phyloP scores from a whole-genome alignment of 495 filamentous ascomycete species.

The Penicillium angulare region DNA sequence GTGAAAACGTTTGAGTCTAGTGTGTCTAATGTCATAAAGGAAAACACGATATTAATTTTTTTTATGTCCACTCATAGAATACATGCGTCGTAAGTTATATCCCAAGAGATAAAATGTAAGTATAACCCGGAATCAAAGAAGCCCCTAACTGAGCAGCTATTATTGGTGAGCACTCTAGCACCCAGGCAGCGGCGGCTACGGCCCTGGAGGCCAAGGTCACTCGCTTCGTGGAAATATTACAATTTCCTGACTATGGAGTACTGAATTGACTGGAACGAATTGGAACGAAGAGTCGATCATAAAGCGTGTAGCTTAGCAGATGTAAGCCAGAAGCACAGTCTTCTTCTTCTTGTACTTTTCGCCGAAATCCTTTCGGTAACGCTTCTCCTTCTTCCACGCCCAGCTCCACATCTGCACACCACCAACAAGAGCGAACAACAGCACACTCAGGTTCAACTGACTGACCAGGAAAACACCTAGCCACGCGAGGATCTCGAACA shows the following conservation, averaged over 20 bases:
- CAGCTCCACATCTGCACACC: conserved; percentile 75
- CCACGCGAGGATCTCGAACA: conserved; percentile 90
- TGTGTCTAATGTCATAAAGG: too few relatives aligned
- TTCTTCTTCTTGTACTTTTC: conserved; percentile 89
- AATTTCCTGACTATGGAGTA: background rate
- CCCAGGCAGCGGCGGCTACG: background rate
- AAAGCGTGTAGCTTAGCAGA: conserved; percentile 37
- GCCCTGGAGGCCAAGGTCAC: background rate
- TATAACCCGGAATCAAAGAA: background rate
- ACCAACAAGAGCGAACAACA: conserved; percentile 68
- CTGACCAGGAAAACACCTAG: conserved; percentile 70
- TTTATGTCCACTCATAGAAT: conserved; percentile 19
- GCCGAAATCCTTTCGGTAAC: conserved; percentile 85
- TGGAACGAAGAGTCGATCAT: too few relatives aligned
- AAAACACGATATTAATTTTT: conserved; percentile 18
- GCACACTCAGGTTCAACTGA: conserved; percentile 69
- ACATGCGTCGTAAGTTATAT: conserved; percentile 8
- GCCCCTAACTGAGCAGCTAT: background rate
- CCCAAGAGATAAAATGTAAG: background rate
- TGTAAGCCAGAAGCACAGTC: conserved; percentile 71
- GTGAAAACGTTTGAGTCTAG: too few relatives aligned
- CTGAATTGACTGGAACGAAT: too few relatives aligned
- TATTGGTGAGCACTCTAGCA: background rate
- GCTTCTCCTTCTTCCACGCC: conserved; percentile 89
- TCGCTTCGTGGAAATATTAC: background rate